phyloP scores from a whole-genome alignment of 2,329 filamentous ascomycete genomes.

The Acarospora socialis region DNA sequence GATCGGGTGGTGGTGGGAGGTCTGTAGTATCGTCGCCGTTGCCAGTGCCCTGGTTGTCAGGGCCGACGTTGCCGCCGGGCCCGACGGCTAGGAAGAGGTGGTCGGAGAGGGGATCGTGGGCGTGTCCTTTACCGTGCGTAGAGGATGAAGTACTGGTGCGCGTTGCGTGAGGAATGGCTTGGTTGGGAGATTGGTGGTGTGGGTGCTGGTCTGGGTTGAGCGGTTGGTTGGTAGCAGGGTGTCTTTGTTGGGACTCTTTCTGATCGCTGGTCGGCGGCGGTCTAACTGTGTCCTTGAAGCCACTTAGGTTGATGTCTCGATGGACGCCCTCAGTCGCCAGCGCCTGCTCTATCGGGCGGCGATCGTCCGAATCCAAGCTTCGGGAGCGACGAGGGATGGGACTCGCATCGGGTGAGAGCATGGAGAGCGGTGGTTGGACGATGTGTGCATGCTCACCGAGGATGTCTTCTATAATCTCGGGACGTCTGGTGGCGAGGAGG shows the following conservation, averaged over 20 bases:
- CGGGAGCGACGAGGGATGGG: slow-evolving; percentile 28
- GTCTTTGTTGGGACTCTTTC: slow-evolving; percentile 11
- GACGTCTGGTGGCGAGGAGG: slow-evolving; percentile 45
- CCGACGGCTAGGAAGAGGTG: slow-evolving; percentile 65
- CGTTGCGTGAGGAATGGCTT: slow-evolving; percentile 17
- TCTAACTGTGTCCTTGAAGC: slow-evolving; percentile 15
- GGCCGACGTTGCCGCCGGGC: slow-evolving; percentile 24
- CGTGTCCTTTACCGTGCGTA: slow-evolving; percentile 45
- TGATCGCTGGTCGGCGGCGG: slow-evolving; percentile 12
- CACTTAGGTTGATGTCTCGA: slow-evolving; percentile 25
- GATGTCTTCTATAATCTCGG: slow-evolving; percentile 41
- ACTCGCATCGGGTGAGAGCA: slow-evolving; percentile 24
- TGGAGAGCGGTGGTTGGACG: slow-evolving; percentile 42
- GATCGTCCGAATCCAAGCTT: slow-evolving; percentile 38
- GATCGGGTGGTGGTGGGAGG: slow-evolving; percentile 21
- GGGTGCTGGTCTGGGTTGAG: slow-evolving; percentile 13
- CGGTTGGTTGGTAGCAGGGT: slow-evolving; percentile 18
- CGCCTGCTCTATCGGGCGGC: slow-evolving; percentile 33
- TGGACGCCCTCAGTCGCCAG: slow-evolving; percentile 42
- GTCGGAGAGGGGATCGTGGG: slow-evolving; percentile 49
- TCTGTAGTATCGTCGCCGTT: slow-evolving; percentile 23
- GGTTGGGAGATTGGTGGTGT: slow-evolving; percentile 4
- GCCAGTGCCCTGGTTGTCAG: slow-evolving; percentile 20
- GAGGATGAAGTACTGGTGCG: too few species aligned
- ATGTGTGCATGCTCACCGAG: slow-evolving; percentile 44